Base-by-base conservation (phyloP, 2,329 filamentous ascomycete genomes). In the Cladosporium sp. region DNA sequence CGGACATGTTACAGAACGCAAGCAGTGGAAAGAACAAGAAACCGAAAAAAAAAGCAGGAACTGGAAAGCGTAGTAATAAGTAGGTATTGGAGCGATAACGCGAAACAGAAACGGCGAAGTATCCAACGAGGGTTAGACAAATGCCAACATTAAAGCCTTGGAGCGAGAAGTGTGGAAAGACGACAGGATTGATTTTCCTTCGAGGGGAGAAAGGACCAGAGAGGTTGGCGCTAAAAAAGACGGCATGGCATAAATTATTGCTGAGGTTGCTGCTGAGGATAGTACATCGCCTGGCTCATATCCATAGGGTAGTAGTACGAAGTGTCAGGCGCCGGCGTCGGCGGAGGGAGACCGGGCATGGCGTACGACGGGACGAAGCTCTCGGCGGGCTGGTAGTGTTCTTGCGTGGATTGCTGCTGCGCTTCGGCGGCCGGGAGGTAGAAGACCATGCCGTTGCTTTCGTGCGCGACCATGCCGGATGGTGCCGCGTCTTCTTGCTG, bases 391-490 rank as follows among this genome's bases (percentile, higher is more conserved):
- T 75, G 73, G 60, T 75, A 76, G 40, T 67, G 66, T 49, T 72
- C 70, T 28, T 67, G 67, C 29, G 72, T 69, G 11, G 69, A 35
- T 23, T 55, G 52, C 50, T 71, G 69, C 35, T 69, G 67, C n/a
- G 72, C 74, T 60, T 76, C 73, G 0, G 73, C 71, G 14, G 73
- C 73, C 5, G 74, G 73, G 49, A 74, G 93, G 76, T 97, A 99
- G 78, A 96, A 98, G 0, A 97, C 93, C 86, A 96, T 98, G 68
- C 95, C 95, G 71, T 97, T 96, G 69, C 89, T 89, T 80, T 98
- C 94, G 77, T 97, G 93, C 0, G 92, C 92, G 23, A 90, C 85
- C 65, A 86, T 86, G 21, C 82, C 83, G 3, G 80, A 78, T 69
- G 85, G 86, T 33, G 59, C 64, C 6, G 61, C 29, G 29, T 49